Base-by-base conservation (phyloP, 208 protist species). In the Leishmania guyanensis region DNA sequence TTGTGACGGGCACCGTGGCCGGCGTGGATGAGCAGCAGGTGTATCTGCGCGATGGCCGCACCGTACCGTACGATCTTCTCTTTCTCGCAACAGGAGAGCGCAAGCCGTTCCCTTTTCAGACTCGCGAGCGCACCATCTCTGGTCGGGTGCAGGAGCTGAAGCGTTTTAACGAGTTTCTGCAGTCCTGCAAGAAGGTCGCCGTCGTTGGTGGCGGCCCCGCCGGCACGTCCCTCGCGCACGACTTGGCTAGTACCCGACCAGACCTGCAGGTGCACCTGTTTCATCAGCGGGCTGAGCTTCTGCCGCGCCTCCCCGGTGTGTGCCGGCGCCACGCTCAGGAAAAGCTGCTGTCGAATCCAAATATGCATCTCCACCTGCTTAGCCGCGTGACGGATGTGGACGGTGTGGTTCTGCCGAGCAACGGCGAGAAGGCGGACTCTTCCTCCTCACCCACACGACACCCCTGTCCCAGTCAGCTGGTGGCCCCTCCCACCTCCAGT, bases 181-280 rank as follows among this genome's bases (percentile, higher is more conserved):
- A 86, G 48, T 87, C 80, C 69, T 95, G 89, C 79, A 83, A 90
- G 68, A 97, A 96, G 78, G 90, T 98, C 14, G 92, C 92, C 5
- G 86, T 98, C 48, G 86, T 98, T 66, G 95, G 95, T 16, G 95
- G 95, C 22, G 95, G 95, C 16, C 92, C 93, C 20, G 90, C 91
- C n/a, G 95, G 92, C 0, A 91, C 86, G 6, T 94, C 90, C 16
- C 86, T 96, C 22, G 92, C 93, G 43, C 82, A 91, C 65, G 89
- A 96, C 53, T 84, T 97, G 58, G 91, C 90, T 53, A 83, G 50
- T 17, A 79, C 81, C 26, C 82, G 93, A 9, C 89, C 89, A 2
- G 93, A 95, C 58, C 36, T 93, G 39, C 77, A 95, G 70, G 89
- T 98, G 39, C 91, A 95, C 79, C 79, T 98, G 43, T 96, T 89